Base-by-base conservation (phyloP, 805 yeast species). In the Barnettozyma salicaria region DNA sequence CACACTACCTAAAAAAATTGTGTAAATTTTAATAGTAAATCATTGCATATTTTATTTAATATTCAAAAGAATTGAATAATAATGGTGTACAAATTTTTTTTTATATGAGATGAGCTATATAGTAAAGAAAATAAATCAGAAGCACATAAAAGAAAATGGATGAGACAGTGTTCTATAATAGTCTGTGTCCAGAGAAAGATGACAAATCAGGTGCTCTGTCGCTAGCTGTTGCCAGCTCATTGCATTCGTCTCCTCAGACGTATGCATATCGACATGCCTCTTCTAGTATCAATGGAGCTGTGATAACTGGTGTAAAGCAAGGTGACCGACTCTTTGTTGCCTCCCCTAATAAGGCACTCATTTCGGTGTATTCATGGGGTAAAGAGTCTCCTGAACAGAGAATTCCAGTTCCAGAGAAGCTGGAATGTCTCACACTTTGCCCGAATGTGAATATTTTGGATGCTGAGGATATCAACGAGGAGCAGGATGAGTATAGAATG, bases 351-450 rank as follows among this genome's bases (percentile, higher is more conserved):
- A 84, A 81, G 53, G 92, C 96, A 0, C 59, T 87, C 42, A 62
- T 89, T 20, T 79, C 82, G 44, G 81, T 80, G 2, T 89, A 86
- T 53, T 60, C 76, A 6, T 69, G 78, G 65, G 81, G 85, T 16
- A 77, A 80, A 46, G 83, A 77, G 49, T 66, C 85, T 22, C 73
- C 78, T 6, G 86, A 84, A 47, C 92, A 88, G 63, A 68, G 80
- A 50, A 68, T 89, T 27, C 92, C 96, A 0, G 66, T 89, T 11
- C 96, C 97, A 0, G 97, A 86, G 58, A 76, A 75, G 36, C 59
- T 89, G 27, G 61, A 72, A 11, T 74, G 86, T 53, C 49, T 86
- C 33, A 63, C 72, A 0, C 49, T 74, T 4, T 63, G 63, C 48
- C 65, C 53, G 36, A 62, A 56, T 56, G 43, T 30, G 21, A 19